Evolutionary conservation across 2,329 filamentous ascomycete species (phyloP), one percentile per base, ranked within the genome.

Genomic region (Pyrenophora tritici-repentis): DNA sequence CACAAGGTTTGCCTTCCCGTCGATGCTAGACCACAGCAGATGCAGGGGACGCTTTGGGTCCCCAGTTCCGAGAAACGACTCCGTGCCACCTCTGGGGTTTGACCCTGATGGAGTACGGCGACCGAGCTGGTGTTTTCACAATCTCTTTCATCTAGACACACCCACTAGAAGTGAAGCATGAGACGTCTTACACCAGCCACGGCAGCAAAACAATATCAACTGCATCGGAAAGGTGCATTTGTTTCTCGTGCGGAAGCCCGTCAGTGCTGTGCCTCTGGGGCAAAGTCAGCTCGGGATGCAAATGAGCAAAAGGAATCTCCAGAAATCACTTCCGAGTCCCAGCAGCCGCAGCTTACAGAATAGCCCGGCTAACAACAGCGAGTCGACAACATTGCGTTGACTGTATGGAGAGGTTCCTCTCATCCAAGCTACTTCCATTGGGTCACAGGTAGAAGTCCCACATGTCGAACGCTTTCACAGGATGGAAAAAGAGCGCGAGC

Each of bases 121-220:
- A 33, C 55, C 53, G 59, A 56, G 55, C 26, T 50, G 33, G 20
- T 41, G 29, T 6, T 43, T 34, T 40, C 18, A 47, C 52, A 47
- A 39, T 39, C 41, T 32, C 51, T 50, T 44, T 54, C 43, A 20
- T 40, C 41, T 42, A 42, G 33, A 29, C 38, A 47, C 22, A 20
- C 26, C 33, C 35, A 37, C 36, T 44, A 49, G 29, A 41, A 49
- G 45, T 59, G 52, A 56, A 53, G 46, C 55, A 47, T 54, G 50
- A 39, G 40, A 41, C 55, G 53, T 54, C 63, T 58, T 12, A 50
- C 59, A 56, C 53, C 44, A 50, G 51, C 47, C 54, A 63, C 59
- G 34, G 41, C 54, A 63, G 62, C 57, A 54, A 50, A 53, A 48
- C 51, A 56, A 58, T 52, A 56, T 50, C 53, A 40, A 37, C 41